phyloP scores from a whole-genome alignment of 2,329 filamentous ascomycete genomes.

The Rutstroemia sydowiana region DNA sequence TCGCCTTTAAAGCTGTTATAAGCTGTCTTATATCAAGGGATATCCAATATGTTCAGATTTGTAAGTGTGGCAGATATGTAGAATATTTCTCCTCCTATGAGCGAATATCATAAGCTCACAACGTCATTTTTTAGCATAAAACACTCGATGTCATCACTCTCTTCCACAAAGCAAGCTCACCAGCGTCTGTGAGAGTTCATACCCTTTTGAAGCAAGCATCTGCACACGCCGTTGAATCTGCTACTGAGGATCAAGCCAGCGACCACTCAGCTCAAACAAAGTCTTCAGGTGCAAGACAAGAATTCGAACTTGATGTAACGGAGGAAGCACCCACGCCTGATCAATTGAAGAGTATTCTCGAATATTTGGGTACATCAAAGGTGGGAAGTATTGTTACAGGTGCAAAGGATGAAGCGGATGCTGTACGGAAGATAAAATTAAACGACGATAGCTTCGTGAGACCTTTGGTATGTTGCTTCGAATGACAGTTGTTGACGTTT shows the following conservation, averaged over 20 bases:
- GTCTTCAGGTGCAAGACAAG: conserved; percentile 40
- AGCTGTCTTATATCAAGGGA: neutral
- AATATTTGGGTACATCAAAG: conserved; percentile 64
- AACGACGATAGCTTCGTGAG: conserved; percentile 60
- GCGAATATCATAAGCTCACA: conserved; percentile 4
- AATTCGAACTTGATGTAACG: conserved; percentile 83
- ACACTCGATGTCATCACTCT: conserved; percentile 87
- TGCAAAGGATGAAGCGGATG: conserved; percentile 67
- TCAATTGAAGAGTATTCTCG: conserved; percentile 76
- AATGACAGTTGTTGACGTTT: neutral
- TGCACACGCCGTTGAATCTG: conserved; percentile 56
- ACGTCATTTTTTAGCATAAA: conserved; percentile 51
- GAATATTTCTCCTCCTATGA: neutral
- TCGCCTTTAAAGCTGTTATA: neutral
- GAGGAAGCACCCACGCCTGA: conserved; percentile 73
- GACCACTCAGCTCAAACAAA: conserved; percentile 55
- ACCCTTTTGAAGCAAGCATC: conserved; percentile 75
- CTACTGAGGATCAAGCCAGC: conserved; percentile 69
- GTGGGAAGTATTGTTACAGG: conserved; percentile 63
- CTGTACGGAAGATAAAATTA: conserved; percentile 69
- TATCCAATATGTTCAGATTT: conserved; percentile 31
- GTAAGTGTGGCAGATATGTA: conserved; percentile 18
- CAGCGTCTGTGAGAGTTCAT: conserved; percentile 65
- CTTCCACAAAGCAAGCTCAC: conserved; percentile 77
- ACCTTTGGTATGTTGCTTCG: conserved; percentile 59